Evolutionary conservation across 176 grass and related monocot species (phyloP).

Genomic region (Cenchrus fungigraminus): DNA sequence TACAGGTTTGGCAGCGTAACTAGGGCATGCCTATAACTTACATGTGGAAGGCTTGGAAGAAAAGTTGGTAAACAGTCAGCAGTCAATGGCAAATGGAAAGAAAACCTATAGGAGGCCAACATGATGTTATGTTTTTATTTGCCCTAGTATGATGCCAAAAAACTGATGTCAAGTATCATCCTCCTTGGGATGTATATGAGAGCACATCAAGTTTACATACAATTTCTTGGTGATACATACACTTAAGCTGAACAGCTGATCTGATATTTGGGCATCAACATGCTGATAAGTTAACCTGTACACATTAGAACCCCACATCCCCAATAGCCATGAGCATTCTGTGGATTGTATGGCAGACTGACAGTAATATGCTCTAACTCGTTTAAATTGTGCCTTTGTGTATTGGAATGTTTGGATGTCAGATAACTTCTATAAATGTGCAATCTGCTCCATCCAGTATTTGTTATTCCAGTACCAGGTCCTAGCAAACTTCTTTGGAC

Average conservation of each 20-base stretch:
- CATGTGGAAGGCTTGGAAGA: not conserved
- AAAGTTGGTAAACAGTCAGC: not conserved
- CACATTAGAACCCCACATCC: not conserved
- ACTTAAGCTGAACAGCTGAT: not conserved
- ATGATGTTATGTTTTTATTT: not conserved
- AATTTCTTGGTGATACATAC: not conserved
- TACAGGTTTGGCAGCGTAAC: not conserved
- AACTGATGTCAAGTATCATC: not conserved
- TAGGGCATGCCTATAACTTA: constrained; percentile 16
- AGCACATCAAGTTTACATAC: not conserved
- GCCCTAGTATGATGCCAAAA: not conserved
- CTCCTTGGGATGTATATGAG: not conserved
- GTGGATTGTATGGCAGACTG: not conserved
- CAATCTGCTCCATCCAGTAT: not conserved
- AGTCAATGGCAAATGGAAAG: not conserved
- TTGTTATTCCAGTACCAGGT: not conserved
- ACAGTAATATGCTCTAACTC: not conserved
- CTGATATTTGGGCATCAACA: constrained; percentile 8
- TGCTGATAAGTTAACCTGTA: not conserved
- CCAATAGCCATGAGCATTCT: not conserved
- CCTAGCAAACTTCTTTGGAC: not conserved
- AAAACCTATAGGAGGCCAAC: not conserved
- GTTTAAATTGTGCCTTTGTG: not conserved
- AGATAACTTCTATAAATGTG: not conserved
- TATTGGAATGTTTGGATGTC: not conserved